Evolutionary conservation across 2,329 filamentous ascomycete genomes (phyloP).

Genomic region (Byssoonygena ceratinophila): DNA sequence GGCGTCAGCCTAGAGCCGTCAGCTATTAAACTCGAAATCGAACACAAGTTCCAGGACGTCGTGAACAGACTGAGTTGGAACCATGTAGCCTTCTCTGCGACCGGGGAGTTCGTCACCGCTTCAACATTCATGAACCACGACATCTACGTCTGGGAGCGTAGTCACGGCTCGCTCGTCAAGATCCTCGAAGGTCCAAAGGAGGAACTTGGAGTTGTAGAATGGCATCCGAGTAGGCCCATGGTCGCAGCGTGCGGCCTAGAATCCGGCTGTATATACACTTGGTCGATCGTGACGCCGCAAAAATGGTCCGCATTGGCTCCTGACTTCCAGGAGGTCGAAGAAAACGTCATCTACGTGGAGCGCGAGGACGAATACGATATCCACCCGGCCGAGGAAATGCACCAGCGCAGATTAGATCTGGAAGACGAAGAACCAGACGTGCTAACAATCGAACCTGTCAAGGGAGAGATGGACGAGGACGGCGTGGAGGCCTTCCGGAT

Average conservation of each 20-base stretch:
- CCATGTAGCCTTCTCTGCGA: constrained; percentile 87
- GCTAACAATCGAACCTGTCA: constrained; percentile 60
- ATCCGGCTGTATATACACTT: constrained; percentile 85
- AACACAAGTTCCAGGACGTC: constrained; percentile 97
- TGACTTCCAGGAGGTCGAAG: constrained; percentile 94
- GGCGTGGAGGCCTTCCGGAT: constrained; percentile 62
- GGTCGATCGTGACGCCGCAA: constrained; percentile 90
- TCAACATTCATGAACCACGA: constrained; percentile 98
- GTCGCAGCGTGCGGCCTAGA: constrained; percentile 88
- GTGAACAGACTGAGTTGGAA: constrained; percentile 96
- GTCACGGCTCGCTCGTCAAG: constrained; percentile 84
- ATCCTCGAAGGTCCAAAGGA: constrained; percentile 96
- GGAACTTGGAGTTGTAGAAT: constrained; percentile 92
- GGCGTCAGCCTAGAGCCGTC: constrained; percentile 60
- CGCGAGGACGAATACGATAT: constrained; percentile 97
- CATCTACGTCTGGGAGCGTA: constrained; percentile 95
- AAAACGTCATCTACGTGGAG: constrained; percentile 95
- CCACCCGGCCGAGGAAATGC: constrained; percentile 86
- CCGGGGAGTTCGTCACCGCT: constrained; percentile 89
- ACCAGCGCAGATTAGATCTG: constrained; percentile 75
- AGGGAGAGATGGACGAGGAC: constrained; percentile 47
- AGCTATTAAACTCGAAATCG: constrained; percentile 77
- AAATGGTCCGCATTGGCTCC: constrained; percentile 95
- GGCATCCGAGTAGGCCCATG: constrained; percentile 81
- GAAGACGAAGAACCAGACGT: constrained; percentile 95